Evolutionary conservation across 768 basidiomycete species (phyloP), one percentile per base, ranked within the genome.

Genomic region (Suillus ampliporus): DNA sequence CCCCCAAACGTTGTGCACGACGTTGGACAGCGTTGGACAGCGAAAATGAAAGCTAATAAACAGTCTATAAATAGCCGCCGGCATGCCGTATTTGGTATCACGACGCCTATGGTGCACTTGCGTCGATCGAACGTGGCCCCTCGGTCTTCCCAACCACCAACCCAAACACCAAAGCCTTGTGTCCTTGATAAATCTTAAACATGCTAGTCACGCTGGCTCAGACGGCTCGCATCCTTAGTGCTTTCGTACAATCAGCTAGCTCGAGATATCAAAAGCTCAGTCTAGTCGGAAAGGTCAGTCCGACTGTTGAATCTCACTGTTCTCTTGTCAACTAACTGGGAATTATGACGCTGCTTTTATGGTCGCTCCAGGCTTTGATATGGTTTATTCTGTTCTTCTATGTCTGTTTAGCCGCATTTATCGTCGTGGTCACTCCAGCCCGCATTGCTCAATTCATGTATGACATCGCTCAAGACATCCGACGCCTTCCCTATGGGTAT

Each of bases 361-460:
- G 57, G 41, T 57, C 56, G 61, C 56, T 62, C 23, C 64, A 91
- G 91, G 70, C 84, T 21, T 70, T 86, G 60, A 78, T 92, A 61
- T 89, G 86, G 82, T 79, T 84, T 26, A 70, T 88, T 43, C 53
- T 83, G 6, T 65, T 85, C 37, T 89, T 91, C 73, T 87, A 92
- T 69, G 77, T 80, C 26, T 77, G 67, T 66, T 60, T 83, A 65
- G 78, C 72, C 26, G 66, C 71, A 21, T 76, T 86, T 62, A 75
- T 84, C 61, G 64, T 86, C 50, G 54, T 88, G 48, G 75, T 89
- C 50, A 86, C 86, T 9, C 90, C 91, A 14, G 81, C 82, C 63
- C 83, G 83, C 59, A 87, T 92, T 51, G 85, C 84, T 3, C 92
- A 94, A 77, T 83, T 79, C 61, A 73, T 88, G 62, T 92, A 94